Base-by-base conservation (phyloP, 345 rosid genomes). In the Eucalyptus sp. region DNA sequence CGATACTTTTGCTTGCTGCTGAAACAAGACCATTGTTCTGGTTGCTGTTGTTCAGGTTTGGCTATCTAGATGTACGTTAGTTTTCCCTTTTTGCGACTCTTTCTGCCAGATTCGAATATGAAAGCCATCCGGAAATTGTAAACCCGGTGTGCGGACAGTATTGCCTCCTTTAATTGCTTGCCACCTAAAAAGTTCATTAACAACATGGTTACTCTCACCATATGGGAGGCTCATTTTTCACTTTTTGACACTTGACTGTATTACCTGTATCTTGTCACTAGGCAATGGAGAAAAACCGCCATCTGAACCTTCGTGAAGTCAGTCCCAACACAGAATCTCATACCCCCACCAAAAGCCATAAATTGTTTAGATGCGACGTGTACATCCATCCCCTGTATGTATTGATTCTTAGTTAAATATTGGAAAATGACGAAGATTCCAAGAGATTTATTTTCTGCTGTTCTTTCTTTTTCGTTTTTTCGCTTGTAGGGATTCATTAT, bases 301-400 rank as follows among this genome's bases (percentile, higher is more conserved):
- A 94, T 94, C 93, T 97, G 99, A 89, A 95, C 91, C 91, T 95
- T 98, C 27, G 99, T 93, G 91, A 97, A 97, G 87, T 96, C 99
- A 54, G 97, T 92, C 88, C 99, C 99, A 15, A 98, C 98, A 86
- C 99, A 98, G 89, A 98, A 94, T 92, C 99, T 95, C 99, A 96
- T 93, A 86, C 99, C 99, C 29, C 99, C 99, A 31, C 99, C 99
- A 89, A 97, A 97, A 52, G 97, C 99, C 99, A 97, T 96, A 94
- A 97, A 98, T 68, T 92, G 90, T 91, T 95, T 98, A 24, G 99
- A 90, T 86, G 96, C 97, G 12, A 93, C 92, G 90, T 87, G 94
- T 90, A 51, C 46, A 86, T 93, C 97, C 88, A 88, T 89, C 49
- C 95, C 98, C 99, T 98, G 93, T 49, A 84, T 86, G 71, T 48